Percentiles rank a stretch among this genome's conserved stretches.
phyloP scores from a whole-genome alignment of 2,329 filamentous ascomycete species.

The Fusarium foetens region DNA sequence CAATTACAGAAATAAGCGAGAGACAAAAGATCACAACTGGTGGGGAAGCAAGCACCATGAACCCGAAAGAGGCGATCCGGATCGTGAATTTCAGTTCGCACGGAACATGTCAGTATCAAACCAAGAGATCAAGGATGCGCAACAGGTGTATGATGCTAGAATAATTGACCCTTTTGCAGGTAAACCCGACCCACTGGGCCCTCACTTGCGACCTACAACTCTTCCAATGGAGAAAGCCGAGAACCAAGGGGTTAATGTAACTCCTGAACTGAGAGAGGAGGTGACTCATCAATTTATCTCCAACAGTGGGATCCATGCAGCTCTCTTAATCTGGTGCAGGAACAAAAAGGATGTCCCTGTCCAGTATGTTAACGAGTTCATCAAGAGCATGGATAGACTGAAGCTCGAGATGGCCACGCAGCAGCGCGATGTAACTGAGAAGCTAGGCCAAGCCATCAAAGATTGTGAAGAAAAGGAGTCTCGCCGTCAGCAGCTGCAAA shows the following conservation, averaged over 20 bases:
- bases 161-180: neutral
- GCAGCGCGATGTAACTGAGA: neutral
- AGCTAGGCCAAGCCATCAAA: neutral
- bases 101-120: constrained; percentile 9
- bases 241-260: constrained; percentile 8
- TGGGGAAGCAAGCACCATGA: constrained; percentile 10
- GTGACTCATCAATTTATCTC: constrained; percentile 9
- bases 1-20: neutral
- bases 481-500: neutral
- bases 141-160: neutral
- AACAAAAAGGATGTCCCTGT: constrained; percentile 7
- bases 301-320: constrained; percentile 16
- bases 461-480: neutral
- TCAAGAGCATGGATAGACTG: constrained; percentile 18
- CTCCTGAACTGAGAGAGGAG: constrained; percentile 3
- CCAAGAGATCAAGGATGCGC: neutral
- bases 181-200: constrained; percentile 1
- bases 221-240: constrained; percentile 21
- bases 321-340: constrained; percentile 23
- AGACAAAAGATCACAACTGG: neutral
- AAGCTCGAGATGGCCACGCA: constrained; percentile 20
- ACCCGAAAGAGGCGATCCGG: constrained; percentile 1
- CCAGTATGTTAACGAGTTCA: constrained; percentile 20
- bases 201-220: constrained; percentile 23
- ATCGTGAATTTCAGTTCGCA: constrained; percentile 21